Percentiles rank a stretch among this genome's conserved stretches.
Conservation (phyloP, 1,284 basidiomycete species). For the Melampsora americana region DNA sequence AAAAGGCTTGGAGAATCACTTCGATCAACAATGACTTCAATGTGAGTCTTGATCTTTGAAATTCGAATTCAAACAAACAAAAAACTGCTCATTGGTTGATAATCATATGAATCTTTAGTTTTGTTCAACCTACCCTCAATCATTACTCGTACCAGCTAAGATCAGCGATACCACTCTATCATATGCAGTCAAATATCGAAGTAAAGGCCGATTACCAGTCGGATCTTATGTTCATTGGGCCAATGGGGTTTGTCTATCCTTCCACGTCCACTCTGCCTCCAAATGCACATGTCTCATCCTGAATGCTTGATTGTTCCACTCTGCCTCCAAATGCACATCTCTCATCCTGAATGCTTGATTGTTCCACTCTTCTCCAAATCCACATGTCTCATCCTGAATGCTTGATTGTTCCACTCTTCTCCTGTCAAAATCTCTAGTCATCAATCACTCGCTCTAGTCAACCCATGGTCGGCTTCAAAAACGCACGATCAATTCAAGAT, state of each 20-base stretch:
- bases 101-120: constrained; percentile 68
- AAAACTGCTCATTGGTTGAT: too few species aligned
- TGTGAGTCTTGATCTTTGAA: constrained; percentile 65
- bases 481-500: constrained; percentile 91
- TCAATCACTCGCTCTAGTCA: constrained; percentile 94
- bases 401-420: too few species aligned
- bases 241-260: constrained; percentile 74
- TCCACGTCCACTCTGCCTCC: too few species aligned
- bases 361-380: too few species aligned
- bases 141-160: constrained; percentile 84
- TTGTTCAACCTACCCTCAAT: constrained; percentile 84
- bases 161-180: constrained; percentile 91
- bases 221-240: constrained; percentile 96
- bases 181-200: constrained; percentile 91
- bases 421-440: constrained; percentile 61
- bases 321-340: too few species aligned
- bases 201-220: constrained; percentile 86
- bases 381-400: constrained; percentile 20
- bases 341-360: too few species aligned
- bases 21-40: constrained; percentile 90
- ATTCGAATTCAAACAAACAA: too few species aligned
- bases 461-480: constrained; percentile 96
- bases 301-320: too few species aligned
- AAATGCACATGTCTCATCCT: background rate
- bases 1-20: constrained; percentile 82